phyloP scores from a whole-genome alignment of 2,329 filamentous ascomycete species.

The Colletotrichum sp. region DNA sequence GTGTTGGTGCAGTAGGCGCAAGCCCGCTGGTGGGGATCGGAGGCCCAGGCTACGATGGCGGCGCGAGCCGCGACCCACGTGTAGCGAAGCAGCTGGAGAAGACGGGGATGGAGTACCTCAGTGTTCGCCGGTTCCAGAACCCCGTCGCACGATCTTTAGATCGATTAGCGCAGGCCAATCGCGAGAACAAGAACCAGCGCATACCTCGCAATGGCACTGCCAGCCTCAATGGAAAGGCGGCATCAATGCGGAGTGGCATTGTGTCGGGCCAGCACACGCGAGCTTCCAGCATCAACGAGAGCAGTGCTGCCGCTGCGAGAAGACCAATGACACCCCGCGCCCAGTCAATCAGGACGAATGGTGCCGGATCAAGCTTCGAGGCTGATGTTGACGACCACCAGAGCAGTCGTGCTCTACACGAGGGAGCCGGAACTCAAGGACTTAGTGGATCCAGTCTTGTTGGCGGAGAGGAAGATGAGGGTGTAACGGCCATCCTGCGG shows the following conservation, averaged over 20 bases:
- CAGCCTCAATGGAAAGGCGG: conserved; percentile 40
- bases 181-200: conserved; percentile 52
- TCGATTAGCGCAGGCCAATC: conserved; percentile 37
- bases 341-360: conserved; percentile 41
- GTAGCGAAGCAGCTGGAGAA: conserved; percentile 70
- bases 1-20: conserved; percentile 43
- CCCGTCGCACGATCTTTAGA: conserved; percentile 68
- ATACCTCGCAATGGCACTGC: conserved; percentile 49
- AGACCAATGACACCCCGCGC: conserved; percentile 34
- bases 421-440: conserved; percentile 26
- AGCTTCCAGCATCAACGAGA: conserved; percentile 38
- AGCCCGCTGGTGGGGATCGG: conserved; percentile 57
- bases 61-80: conserved; percentile 61
- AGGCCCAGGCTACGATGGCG: conserved; percentile 58
- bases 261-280: conserved; percentile 37
- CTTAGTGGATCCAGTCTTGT: conserved; percentile 56
- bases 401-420: conserved; percentile 37
- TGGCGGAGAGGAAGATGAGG: conserved; percentile 55
- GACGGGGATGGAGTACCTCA: conserved; percentile 75
- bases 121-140: conserved; percentile 74
- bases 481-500: conserved; percentile 55
- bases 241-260: conserved; percentile 18
- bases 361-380: conserved; percentile 49
- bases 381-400: conserved; percentile 43
- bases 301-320: conserved; percentile 18